Percentiles rank a stretch among this genome's conserved stretches.
These are phyloP conservation scores for Paramecium sonneborni DNA, from an alignment of 73 alveolate genomes.

Conservation along the genomic window DNA sequence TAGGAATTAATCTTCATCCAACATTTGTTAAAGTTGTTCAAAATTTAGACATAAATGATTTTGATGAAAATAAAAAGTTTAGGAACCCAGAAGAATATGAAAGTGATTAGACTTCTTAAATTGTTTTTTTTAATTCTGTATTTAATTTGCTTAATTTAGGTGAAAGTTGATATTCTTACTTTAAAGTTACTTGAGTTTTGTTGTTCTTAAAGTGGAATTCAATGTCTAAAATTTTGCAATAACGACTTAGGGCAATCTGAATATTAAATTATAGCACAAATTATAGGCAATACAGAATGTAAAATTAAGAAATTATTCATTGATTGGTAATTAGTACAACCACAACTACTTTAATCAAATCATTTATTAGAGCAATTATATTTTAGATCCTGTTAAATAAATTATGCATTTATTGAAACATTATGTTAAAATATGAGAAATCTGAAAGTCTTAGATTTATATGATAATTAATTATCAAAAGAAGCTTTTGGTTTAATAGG, in stretches of 20 bases:
- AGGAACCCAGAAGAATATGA: conserved; percentile 26
- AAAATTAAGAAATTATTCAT: conserved; percentile 15
- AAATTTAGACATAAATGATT: background rate
- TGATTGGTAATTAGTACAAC: background rate
- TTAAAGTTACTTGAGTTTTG: conserved; percentile 23
- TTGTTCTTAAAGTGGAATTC: background rate
- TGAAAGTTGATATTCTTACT: background rate
- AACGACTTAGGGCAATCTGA: background rate
- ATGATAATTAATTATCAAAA: conserved; percentile 23
- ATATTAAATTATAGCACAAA: background rate
- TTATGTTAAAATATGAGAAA: background rate
- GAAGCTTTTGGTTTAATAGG: background rate
- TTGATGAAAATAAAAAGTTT: conserved; percentile 43
- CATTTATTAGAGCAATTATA: background rate
- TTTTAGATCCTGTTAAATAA: conserved; percentile 20
- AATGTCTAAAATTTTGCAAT: background rate
- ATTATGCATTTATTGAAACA: background rate
- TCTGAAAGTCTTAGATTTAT: background rate
- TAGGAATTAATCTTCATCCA: conserved; percentile 18
- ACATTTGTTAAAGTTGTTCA: conserved; percentile 2
- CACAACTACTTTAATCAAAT: background rate
- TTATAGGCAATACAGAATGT: background rate
- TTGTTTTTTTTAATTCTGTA: background rate
- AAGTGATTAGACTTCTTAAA: background rate
- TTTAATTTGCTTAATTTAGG: background rate